A percentile compares a stretch with the other conserved stretches of the same genome.
phyloP scores from a whole-genome alignment of 2,329 filamentous ascomycete genomes.

The Xylariaceae sp. region DNA sequence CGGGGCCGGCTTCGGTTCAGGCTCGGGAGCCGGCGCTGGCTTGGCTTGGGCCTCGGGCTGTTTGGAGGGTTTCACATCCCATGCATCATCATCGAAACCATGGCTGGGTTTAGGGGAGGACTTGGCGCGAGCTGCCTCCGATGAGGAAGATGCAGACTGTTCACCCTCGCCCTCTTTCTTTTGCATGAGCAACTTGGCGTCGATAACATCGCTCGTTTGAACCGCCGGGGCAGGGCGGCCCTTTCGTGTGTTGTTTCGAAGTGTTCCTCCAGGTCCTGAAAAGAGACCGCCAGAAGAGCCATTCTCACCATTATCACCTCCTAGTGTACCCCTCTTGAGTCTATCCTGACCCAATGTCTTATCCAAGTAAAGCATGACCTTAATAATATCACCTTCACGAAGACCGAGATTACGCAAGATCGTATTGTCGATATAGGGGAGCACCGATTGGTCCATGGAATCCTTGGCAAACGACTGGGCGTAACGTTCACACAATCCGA shows the following conservation, averaged over 20 bases:
- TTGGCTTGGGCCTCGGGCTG: conserved; percentile 41
- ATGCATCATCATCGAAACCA: conserved; percentile 90
- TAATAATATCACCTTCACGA: conserved; percentile 92
- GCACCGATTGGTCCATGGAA: conserved; percentile 90
- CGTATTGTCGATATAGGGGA: conserved; percentile 81
- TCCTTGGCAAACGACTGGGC: conserved; percentile 83
- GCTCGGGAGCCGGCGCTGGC: conserved; percentile 33
- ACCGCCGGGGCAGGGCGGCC: conserved; percentile 82
- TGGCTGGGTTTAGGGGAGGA: conserved; percentile 29
- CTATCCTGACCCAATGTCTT: conserved; percentile 67
- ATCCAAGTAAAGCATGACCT: conserved; percentile 87
- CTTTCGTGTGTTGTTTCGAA: conserved; percentile 93
- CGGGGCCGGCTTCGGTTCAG: conserved; percentile 55
- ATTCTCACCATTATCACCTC: conserved; percentile 51
- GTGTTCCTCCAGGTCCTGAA: conserved; percentile 81
- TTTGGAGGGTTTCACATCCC: conserved; percentile 85
- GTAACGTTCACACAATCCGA: conserved; percentile 91
- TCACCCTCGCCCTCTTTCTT: conserved; percentile 45
- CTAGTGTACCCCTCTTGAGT: conserved; percentile 44
- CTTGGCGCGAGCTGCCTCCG: conserved; percentile 28
- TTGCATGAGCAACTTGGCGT: conserved; percentile 76
- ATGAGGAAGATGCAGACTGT: conserved; percentile 37
- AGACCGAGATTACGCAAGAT: conserved; percentile 84
- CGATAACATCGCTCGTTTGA: conserved; percentile 78
- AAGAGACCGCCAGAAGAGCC: conserved; percentile 59